Conservation (phyloP, 805 yeast genomes). For the Clavispora asparagi region DNA sequence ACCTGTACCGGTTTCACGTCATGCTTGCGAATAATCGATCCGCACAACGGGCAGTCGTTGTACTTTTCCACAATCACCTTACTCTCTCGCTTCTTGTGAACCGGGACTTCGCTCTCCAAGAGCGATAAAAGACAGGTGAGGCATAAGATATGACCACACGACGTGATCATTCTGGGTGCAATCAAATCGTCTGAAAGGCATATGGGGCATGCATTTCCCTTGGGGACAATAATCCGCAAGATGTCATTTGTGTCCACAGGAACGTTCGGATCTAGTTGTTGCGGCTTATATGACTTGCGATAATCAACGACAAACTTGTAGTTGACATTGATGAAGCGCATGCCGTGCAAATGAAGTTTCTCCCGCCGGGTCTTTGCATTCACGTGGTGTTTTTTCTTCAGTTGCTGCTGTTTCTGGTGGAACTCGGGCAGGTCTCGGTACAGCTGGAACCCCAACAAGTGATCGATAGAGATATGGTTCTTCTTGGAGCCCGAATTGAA, state of each 20-base stretch:
- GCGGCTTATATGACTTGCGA: slow-evolving; percentile 49
- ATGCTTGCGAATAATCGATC: slow-evolving; percentile 45
- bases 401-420: slow-evolving; percentile 15
- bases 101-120: slow-evolving; percentile 49
- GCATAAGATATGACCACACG: slow-evolving; percentile 93
- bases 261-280: slow-evolving; percentile 69
- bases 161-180: slow-evolving; percentile 87
- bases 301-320: slow-evolving; percentile 79
- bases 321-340: slow-evolving; percentile 73
- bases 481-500: slow-evolving; percentile 26
- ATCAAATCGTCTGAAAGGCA: slow-evolving; percentile 79
- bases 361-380: slow-evolving; percentile 2
- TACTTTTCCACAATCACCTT: slow-evolving; percentile 40
- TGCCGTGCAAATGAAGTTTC: slow-evolving; percentile 52
- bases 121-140: slow-evolving; percentile 73
- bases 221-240: slow-evolving; percentile 68
- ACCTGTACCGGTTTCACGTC: slow-evolving; percentile 62
- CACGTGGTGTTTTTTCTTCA: not conserved
- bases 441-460: slow-evolving; percentile 53
- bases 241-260: slow-evolving; percentile 59
- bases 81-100: slow-evolving; percentile 30
- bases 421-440: slow-evolving; percentile 37
- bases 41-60: slow-evolving; percentile 80
- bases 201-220: slow-evolving; percentile 82
- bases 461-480: slow-evolving; percentile 53